A percentile compares a stretch with the other conserved stretches of the same genome.
Evolutionary conservation across 192 early-diverging fungal genomes (phyloP).

Genomic region (Mortierella hygrophila): DNA sequence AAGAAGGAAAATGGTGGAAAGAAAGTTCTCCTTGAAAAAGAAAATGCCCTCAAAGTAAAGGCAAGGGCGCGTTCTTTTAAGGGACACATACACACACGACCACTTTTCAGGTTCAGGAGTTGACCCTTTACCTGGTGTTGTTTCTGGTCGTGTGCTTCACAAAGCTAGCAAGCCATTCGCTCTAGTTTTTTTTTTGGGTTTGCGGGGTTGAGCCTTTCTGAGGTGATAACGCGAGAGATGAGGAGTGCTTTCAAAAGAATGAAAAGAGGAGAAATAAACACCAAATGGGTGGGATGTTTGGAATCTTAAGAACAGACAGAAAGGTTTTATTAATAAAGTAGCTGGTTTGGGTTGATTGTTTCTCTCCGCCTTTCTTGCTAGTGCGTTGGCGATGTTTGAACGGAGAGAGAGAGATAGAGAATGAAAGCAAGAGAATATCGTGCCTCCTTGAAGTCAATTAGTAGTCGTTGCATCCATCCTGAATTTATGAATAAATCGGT

Average conservation of each 20-base stretch:
- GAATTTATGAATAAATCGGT: not conserved
- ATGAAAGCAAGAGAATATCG: not conserved
- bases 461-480: not conserved
- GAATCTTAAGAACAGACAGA: not conserved
- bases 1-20: not conserved
- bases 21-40: not conserved
- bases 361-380: not conserved
- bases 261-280: not conserved
- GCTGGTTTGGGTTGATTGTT: not conserved
- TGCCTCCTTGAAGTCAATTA: not conserved
- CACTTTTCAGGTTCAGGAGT: conserved; percentile 7
- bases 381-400: not conserved
- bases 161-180: too few species aligned
- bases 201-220: not conserved
- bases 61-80: not conserved
- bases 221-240: not conserved
- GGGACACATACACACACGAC: not conserved
- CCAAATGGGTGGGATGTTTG: not conserved
- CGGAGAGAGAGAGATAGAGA: not conserved
- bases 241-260: not conserved
- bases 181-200: not conserved
- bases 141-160: not conserved
- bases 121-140: not conserved
- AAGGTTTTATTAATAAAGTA: not conserved
- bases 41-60: not conserved